phyloP scores from a whole-genome alignment of 164 flowering plant species.

The Nelumbo lutea region DNA sequence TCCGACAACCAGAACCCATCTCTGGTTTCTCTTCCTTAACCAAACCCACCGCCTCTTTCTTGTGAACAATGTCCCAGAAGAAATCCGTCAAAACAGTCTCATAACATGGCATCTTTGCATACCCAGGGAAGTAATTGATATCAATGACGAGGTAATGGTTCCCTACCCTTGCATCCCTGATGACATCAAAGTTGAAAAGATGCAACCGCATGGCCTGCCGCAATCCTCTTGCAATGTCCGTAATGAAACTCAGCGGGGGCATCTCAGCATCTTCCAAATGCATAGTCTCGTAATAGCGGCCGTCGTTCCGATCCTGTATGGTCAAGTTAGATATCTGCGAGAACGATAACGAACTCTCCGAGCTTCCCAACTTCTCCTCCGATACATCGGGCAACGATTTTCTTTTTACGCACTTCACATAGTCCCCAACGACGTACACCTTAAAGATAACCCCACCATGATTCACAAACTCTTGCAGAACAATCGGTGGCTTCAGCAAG shows the following conservation, averaged over 20 bases:
- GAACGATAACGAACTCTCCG: slow-evolving; percentile 50
- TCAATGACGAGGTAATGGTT: slow-evolving; percentile 66
- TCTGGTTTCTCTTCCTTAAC: slow-evolving; percentile 9
- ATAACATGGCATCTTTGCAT: slow-evolving; percentile 75
- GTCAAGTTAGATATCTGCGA: slow-evolving; percentile 75
- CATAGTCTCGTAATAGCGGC: slow-evolving; percentile 38
- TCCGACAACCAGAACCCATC: background rate
- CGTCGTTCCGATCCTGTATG: slow-evolving; percentile 26
- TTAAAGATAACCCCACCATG: slow-evolving; percentile 90
- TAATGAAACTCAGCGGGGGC: slow-evolving; percentile 60
- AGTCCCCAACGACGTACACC: slow-evolving; percentile 73
- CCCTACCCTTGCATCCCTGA: slow-evolving; percentile 59
- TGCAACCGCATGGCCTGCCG: slow-evolving; percentile 43
- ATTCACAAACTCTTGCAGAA: slow-evolving; percentile 80
- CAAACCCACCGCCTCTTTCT: slow-evolving; percentile 2
- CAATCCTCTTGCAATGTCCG: slow-evolving; percentile 52
- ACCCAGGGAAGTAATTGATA: slow-evolving; percentile 84
- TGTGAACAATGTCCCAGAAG: slow-evolving; percentile 40
- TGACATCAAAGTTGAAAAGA: slow-evolving; percentile 80
- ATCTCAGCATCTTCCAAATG: slow-evolving; percentile 50
- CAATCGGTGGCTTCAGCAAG: slow-evolving; percentile 58
- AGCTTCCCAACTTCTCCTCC: slow-evolving; percentile 48
- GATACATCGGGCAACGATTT: slow-evolving; percentile 73
- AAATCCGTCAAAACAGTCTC: slow-evolving; percentile 72
- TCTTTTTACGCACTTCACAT: slow-evolving; percentile 69